Percentiles rank a stretch among this genome's conserved stretches.
These are phyloP conservation scores for Quercus suber DNA, from an alignment of 306 rosid species.

Conservation along the genomic window DNA sequence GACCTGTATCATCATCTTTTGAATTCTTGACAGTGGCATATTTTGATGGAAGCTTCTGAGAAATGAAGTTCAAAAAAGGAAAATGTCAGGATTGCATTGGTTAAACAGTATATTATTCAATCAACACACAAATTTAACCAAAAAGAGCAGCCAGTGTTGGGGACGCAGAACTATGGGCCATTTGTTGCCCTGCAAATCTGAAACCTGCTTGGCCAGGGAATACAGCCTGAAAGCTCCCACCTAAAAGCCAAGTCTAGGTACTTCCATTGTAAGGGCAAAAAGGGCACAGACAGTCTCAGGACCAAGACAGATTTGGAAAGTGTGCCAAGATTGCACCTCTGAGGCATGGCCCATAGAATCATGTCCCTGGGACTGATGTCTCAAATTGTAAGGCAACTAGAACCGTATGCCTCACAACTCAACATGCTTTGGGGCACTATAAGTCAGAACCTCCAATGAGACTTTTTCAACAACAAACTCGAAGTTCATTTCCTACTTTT, in stretches of 20 bases:
- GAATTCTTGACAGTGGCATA: constrained; percentile 27
- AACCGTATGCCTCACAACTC: neutral
- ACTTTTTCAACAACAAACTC: neutral
- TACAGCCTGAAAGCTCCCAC: neutral
- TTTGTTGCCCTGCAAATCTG: neutral
- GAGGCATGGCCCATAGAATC: neutral
- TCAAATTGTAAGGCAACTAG: neutral
- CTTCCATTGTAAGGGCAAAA: neutral
- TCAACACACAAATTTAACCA: neutral
- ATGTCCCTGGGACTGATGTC: neutral
- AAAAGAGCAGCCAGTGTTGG: neutral
- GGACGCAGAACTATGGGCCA: neutral
- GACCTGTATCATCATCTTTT: constrained; percentile 17
- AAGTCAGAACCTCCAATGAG: neutral
- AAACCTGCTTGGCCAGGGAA: neutral
- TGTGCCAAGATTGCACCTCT: neutral
- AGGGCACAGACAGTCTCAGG: neutral
- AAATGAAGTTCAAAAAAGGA: constrained; percentile 3
- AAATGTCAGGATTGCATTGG: neutral
- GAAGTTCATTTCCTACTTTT: neutral
- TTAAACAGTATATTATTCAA: neutral
- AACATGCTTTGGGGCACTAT: neutral
- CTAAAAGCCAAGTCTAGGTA: neutral
- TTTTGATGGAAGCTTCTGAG: constrained; percentile 51
- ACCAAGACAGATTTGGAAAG: neutral